Evolutionary conservation across 768 basidiomycete genomes (phyloP).

Genomic region (Hericium alpestre): DNA sequence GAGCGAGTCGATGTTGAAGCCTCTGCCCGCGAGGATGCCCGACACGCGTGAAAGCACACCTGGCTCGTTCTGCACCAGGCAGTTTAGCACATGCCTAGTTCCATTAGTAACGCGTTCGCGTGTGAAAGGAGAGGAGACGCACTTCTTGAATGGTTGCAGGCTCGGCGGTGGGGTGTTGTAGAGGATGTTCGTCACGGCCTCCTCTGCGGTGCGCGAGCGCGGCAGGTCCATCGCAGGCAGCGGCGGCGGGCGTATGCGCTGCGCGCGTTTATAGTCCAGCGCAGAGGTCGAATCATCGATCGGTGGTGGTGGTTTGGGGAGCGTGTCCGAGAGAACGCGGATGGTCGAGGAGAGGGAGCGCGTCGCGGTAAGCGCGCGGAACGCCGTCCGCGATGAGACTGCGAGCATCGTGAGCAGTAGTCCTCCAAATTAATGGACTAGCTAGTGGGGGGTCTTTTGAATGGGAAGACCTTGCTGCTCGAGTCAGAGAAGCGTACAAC

Average conservation of each 20-base stretch:
- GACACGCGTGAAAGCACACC: slow-evolving; percentile 98
- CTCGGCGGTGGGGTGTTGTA: slow-evolving; percentile 94
- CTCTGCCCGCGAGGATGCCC: slow-evolving; percentile 91
- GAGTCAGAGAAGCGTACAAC: not conserved
- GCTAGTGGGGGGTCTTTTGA: too few relatives aligned
- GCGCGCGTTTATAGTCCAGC: slow-evolving; percentile 77
- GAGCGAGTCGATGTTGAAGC: slow-evolving; percentile 97
- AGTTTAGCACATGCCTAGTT: slow-evolving; percentile 85
- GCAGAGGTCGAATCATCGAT: slow-evolving; percentile 94
- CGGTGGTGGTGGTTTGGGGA: slow-evolving; percentile 64
- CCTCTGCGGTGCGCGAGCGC: slow-evolving; percentile 75
- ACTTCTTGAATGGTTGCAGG: slow-evolving; percentile 89
- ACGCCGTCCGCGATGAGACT: not conserved
- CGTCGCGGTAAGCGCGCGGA: not conserved
- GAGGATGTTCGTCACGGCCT: slow-evolving; percentile 94
- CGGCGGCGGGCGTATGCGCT: slow-evolving; percentile 67
- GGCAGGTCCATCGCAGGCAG: slow-evolving; percentile 82
- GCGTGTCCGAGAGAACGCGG: slow-evolving; percentile 15
- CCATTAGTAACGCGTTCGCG: slow-evolving; percentile 7
- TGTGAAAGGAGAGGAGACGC: slow-evolving; percentile 17
- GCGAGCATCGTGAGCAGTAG: slow-evolving; percentile 5
- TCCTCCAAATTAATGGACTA: too few relatives aligned
- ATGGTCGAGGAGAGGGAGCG: slow-evolving; percentile 17
- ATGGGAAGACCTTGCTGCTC: not conserved
- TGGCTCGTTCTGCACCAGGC: slow-evolving; percentile 97